These are phyloP conservation scores for Amniculicola lignicola DNA, from an alignment of 495 filamentous ascomycete genomes.

Conservation along the genomic window DNA sequence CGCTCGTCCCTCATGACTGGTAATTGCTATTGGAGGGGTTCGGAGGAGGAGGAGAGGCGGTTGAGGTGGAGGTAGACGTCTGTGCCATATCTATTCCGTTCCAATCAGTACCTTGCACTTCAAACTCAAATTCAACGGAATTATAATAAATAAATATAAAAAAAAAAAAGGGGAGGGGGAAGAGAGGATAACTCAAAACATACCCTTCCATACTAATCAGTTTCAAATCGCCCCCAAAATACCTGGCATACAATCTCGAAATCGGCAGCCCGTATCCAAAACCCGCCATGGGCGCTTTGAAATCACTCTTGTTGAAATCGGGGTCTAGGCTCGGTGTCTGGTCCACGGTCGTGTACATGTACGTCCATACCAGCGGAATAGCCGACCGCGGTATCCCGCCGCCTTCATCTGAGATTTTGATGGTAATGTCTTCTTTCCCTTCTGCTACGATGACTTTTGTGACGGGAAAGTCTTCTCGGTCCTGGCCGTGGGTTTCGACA, in stretches of 20 bases:
- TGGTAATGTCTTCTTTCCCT: constrained; percentile 96
- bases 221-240: constrained; percentile 96
- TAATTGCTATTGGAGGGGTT: constrained; percentile 97
- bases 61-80: constrained; percentile 98
- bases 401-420: constrained; percentile 95
- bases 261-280: constrained; percentile 97
- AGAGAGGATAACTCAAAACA: constrained; percentile 40
- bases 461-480: constrained; percentile 91
- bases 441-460: constrained; percentile 97
- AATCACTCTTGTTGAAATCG: constrained; percentile 98
- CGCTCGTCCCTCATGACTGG: constrained; percentile 81
- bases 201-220: constrained; percentile 99
- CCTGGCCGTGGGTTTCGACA: constrained; percentile 90
- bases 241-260: constrained; percentile 87
- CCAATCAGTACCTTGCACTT: neutral
- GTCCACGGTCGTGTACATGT: constrained; percentile 99
- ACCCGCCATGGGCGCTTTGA: constrained; percentile 98
- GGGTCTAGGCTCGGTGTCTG: constrained; percentile 91
- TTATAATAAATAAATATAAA: no score
- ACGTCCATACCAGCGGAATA: constrained; percentile 97
- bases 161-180: no score
- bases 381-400: constrained; percentile 87
- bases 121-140: neutral
- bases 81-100: constrained; percentile 75
- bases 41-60: constrained; percentile 87